A percentile compares a stretch with the other conserved stretches of the same genome.
Conservation (phyloP, 176 grass and related monocot genomes). For the Avena sativa region DNA sequence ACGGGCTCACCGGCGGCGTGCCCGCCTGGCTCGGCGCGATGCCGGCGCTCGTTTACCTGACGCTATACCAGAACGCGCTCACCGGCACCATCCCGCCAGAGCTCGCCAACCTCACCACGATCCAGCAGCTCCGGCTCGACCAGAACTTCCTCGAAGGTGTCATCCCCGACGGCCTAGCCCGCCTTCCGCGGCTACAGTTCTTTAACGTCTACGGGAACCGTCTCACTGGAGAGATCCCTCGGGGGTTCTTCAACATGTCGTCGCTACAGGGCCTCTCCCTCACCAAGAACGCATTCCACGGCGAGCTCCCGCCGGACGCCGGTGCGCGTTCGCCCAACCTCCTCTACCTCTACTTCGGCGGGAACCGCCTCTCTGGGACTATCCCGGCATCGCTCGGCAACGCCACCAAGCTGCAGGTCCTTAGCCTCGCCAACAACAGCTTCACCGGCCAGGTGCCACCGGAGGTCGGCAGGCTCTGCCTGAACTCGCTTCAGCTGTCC, state of each 20-base stretch:
- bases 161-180: background rate
- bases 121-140: background rate
- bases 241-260: slow-evolving; percentile 44
- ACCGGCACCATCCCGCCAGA: slow-evolving; percentile 24
- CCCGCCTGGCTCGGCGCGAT: slow-evolving; percentile 5
- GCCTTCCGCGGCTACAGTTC: background rate
- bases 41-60: background rate
- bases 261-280: slow-evolving; percentile 28
- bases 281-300: slow-evolving; percentile 33
- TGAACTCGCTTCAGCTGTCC: slow-evolving; percentile 2
- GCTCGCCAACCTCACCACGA: slow-evolving; percentile 10
- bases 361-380: slow-evolving; percentile 36
- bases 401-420: background rate
- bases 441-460: slow-evolving; percentile 46
- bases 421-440: slow-evolving; percentile 51
- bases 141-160: background rate
- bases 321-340: slow-evolving; percentile 44
- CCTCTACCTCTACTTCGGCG: slow-evolving; percentile 30
- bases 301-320: slow-evolving; percentile 22
- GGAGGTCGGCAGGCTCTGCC: slow-evolving; percentile 42
- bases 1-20: slow-evolving; percentile 8
- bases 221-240: slow-evolving; percentile 36
- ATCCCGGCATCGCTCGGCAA: slow-evolving; percentile 53
- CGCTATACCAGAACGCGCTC: background rate
- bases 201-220: slow-evolving; percentile 13